Percentiles rank a stretch among this genome's conserved stretches.
These are phyloP conservation scores for Dictyostelium firmibasis DNA, from an alignment of 78 protist species.

Conservation along the genomic window DNA sequence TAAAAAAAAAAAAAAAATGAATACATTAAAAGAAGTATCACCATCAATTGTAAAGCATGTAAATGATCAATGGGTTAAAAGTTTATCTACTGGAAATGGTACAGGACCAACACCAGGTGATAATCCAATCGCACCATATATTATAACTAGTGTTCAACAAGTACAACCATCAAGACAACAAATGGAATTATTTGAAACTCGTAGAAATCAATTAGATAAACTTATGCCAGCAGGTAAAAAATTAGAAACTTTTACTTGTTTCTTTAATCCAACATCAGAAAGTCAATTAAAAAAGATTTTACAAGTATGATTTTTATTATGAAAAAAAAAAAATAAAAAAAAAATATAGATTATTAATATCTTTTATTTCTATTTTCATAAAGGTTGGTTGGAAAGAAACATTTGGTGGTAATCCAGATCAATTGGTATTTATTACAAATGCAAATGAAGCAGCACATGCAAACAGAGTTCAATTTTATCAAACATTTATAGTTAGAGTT, in stretches of 20 bases:
- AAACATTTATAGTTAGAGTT: slow-evolving; percentile 3
- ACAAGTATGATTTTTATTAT: not conserved
- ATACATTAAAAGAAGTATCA: slow-evolving; percentile 37
- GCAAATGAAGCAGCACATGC: slow-evolving; percentile 8
- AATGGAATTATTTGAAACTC: slow-evolving; percentile 30
- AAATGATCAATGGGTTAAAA: slow-evolving; percentile 9
- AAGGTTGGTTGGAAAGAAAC: slow-evolving; percentile 22
- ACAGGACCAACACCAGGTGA: not conserved
- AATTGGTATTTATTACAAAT: slow-evolving; percentile 8
- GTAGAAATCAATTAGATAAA: slow-evolving; percentile 31
- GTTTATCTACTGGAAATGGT: not conserved
- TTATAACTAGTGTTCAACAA: slow-evolving; percentile 16
- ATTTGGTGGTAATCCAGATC: not conserved
- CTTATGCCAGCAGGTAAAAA: slow-evolving; percentile 23
- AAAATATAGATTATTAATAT: no score
- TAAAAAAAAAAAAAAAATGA: not conserved
- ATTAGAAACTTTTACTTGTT: slow-evolving; percentile 29
- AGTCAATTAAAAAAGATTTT: slow-evolving; percentile 11
- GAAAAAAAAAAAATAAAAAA: not conserved
- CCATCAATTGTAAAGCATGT: slow-evolving; percentile 14
- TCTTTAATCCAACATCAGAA: slow-evolving; percentile 37
- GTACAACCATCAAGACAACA: slow-evolving; percentile 27
- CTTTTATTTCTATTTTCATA: no score
- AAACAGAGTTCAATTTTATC: not conserved
- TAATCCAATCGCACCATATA: slow-evolving; percentile 7